Percentiles rank a stretch among this genome's conserved stretches.
These are phyloP conservation scores for Oryza officinalis DNA, from an alignment of 176 grass and related monocot species.

Conservation along the genomic window DNA sequence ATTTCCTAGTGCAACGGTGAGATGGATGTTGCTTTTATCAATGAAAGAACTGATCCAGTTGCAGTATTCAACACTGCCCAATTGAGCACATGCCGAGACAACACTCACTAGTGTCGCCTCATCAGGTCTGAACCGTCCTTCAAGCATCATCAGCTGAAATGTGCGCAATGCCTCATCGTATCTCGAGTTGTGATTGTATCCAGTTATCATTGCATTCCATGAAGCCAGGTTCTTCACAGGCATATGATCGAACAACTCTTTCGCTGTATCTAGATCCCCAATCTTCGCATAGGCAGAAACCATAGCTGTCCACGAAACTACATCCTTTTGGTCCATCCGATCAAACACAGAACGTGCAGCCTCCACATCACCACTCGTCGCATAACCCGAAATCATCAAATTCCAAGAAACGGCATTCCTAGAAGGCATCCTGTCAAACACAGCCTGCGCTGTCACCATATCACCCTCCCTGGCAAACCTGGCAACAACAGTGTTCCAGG, in stretches of 20 bases:
- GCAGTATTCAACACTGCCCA: slow-evolving; percentile 46
- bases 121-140: slow-evolving; percentile 37
- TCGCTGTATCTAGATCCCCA: slow-evolving; percentile 44
- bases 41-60: slow-evolving; percentile 58
- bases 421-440: slow-evolving; percentile 46
- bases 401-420: slow-evolving; percentile 55
- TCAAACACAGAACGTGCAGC: slow-evolving; percentile 36
- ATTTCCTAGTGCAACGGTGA: slow-evolving; percentile 52
- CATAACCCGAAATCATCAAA: slow-evolving; percentile 52
- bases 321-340: slow-evolving; percentile 46
- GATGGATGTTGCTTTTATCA: slow-evolving; percentile 24
- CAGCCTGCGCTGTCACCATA: slow-evolving; percentile 23
- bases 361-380: not conserved
- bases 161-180: slow-evolving; percentile 46
- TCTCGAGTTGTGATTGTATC: slow-evolving; percentile 51
- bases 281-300: slow-evolving; percentile 51
- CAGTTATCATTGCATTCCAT: slow-evolving; percentile 47
- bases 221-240: slow-evolving; percentile 51
- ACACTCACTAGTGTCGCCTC: slow-evolving; percentile 54
- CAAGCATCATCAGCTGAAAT: slow-evolving; percentile 54
- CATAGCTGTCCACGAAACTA: slow-evolving; percentile 50
- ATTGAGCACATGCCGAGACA: slow-evolving; percentile 42
- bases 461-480: slow-evolving; percentile 27
- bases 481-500: slow-evolving; percentile 56
- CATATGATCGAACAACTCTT: slow-evolving; percentile 44